Percentiles rank a stretch among this genome's conserved stretches.
Conservation (phyloP, 257 asterid species). For the Oldenlandia corymbosa region DNA sequence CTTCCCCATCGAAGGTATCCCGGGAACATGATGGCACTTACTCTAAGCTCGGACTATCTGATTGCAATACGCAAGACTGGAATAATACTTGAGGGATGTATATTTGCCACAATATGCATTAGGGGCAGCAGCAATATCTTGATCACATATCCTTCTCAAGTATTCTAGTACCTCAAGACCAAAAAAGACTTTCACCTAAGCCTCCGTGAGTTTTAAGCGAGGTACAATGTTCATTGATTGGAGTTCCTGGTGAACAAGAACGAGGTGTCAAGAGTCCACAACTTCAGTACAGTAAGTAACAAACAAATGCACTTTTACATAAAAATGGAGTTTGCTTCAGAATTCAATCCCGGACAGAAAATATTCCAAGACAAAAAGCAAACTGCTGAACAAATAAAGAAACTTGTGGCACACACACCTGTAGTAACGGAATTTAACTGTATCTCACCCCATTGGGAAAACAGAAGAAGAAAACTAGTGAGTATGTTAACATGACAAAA, state of each 20-base stretch:
- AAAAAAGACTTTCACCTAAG: conserved; percentile 11
- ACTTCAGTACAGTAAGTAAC: background rate
- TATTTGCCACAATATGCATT: background rate
- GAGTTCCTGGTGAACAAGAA: conserved; percentile 27
- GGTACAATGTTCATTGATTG: conserved; percentile 46
- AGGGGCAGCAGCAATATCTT: background rate
- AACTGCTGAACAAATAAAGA: background rate
- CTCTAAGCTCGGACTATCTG: too few relatives aligned
- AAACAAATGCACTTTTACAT: background rate
- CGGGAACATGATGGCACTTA: background rate
- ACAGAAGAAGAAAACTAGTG: too few relatives aligned
- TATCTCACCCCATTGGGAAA: background rate
- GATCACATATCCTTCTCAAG: background rate
- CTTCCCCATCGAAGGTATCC: background rate
- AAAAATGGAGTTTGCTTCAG: background rate
- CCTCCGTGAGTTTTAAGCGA: conserved; percentile 32
- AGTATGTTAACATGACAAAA: background rate
- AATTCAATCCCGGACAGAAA: background rate
- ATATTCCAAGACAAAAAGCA: background rate
- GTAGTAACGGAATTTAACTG: background rate
- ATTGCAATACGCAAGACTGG: background rate
- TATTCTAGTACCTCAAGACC: background rate
- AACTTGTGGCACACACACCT: background rate
- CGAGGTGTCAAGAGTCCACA: background rate
- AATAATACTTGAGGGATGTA: conserved; percentile 14